A percentile compares a stretch with the other conserved stretches of the same genome.
These are phyloP conservation scores for Pleurotus tuber-regium DNA, from an alignment of 768 basidiomycete species.

Conservation along the genomic window DNA sequence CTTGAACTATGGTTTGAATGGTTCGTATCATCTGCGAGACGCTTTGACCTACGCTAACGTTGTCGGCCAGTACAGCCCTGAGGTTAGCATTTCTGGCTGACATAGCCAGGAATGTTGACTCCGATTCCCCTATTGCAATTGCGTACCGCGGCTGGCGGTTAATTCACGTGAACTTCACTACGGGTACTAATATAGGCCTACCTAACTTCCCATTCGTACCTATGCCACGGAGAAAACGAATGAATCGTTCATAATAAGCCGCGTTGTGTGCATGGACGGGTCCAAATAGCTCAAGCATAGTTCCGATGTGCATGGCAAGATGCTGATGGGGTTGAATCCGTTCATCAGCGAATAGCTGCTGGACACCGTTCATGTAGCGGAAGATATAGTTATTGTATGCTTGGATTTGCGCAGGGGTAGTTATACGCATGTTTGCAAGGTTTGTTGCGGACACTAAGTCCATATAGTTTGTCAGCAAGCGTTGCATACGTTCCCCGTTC, in stretches of 20 bases:
- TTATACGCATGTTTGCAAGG: not conserved
- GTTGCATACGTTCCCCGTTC: not conserved
- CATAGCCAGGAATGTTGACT: not conserved
- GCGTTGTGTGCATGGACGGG: conserved; percentile 3
- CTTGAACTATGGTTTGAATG: too few species aligned
- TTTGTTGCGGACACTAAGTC: not conserved
- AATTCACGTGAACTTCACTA: not conserved
- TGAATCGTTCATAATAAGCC: not conserved
- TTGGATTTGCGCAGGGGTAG: not conserved
- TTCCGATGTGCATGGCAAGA: not conserved
- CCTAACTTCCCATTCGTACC: not conserved
- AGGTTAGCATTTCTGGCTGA: conserved; percentile 12
- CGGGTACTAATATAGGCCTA: too few species aligned
- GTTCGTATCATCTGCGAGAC: too few species aligned
- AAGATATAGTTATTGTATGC: not conserved
- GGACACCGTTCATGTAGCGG: not conserved
- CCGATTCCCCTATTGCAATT: not conserved
- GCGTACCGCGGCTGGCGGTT: too few species aligned
- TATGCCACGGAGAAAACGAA: not conserved
- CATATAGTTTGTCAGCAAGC: not conserved
- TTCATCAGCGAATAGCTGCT: not conserved
- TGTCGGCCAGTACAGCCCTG: conserved; percentile 13
- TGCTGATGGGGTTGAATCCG: conserved; percentile 1
- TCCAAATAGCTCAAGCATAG: not conserved
- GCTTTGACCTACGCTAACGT: too few species aligned